These are phyloP conservation scores for Leccinum ochraceum DNA, from an alignment of 768 basidiomycete species.

Conservation along the genomic window DNA sequence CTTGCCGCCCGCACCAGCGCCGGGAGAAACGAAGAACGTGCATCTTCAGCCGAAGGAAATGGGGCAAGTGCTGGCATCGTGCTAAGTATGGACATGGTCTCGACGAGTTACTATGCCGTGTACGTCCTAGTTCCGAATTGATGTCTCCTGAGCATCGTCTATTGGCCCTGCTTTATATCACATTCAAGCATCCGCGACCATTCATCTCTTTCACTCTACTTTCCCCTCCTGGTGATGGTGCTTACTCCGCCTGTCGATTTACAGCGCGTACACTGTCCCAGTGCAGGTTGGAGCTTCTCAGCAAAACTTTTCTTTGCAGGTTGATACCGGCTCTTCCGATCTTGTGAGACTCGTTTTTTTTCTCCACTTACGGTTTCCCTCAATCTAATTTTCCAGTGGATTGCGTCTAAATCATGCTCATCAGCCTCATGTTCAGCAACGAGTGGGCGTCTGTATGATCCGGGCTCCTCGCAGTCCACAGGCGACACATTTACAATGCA, in stretches of 20 bases:
- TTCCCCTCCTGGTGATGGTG: neutral
- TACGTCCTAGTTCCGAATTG: slow-evolving; percentile 28
- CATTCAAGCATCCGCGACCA: neutral
- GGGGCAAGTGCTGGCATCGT: slow-evolving; percentile 59
- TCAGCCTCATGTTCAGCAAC: slow-evolving; percentile 51
- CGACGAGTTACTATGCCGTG: slow-evolving; percentile 56
- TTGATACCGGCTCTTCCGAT: slow-evolving; percentile 84
- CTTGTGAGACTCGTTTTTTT: slow-evolving; percentile 47
- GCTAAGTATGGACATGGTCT: slow-evolving; percentile 56
- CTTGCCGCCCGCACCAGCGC: slow-evolving; percentile 5
- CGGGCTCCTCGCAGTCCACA: slow-evolving; percentile 47
- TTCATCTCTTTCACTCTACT: neutral
- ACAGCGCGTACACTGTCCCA: slow-evolving; percentile 66
- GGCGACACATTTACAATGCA: slow-evolving; percentile 46
- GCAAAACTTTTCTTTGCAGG: slow-evolving; percentile 62
- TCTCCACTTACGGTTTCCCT: neutral
- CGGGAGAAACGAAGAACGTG: slow-evolving; percentile 14
- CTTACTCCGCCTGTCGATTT: slow-evolving; percentile 4
- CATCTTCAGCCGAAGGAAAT: slow-evolving; percentile 38
- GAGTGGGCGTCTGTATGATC: slow-evolving; percentile 55
- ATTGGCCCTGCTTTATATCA: neutral
- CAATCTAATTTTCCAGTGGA: slow-evolving; percentile 53
- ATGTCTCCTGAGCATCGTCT: neutral
- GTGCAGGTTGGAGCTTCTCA: slow-evolving; percentile 49
- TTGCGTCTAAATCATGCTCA: slow-evolving; percentile 66